Conservation (phyloP, 2,329 filamentous ascomycete genomes). For the Colletotrichum sp. region DNA sequence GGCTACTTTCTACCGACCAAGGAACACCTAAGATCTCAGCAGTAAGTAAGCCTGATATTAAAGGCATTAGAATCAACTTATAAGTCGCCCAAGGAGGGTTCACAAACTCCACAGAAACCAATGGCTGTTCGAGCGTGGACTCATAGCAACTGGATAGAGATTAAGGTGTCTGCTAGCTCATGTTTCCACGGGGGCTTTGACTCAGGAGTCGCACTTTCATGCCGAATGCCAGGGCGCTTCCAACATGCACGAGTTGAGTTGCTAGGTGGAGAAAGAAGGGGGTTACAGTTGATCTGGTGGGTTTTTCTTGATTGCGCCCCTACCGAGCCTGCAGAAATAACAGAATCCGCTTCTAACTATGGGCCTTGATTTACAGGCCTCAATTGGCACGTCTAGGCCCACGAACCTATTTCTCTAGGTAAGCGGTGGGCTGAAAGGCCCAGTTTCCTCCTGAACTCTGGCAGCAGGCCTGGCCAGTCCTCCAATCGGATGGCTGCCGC, state of each 20-base stretch:
- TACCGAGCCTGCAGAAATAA: no score
- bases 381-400: neutral
- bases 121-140: neutral
- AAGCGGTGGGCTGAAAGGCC: neutral
- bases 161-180: neutral
- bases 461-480: neutral
- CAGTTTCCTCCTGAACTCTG: neutral
- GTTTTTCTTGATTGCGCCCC: neutral
- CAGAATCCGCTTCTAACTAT: neutral
- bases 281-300: neutral
- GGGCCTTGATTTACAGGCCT: neutral
- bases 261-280: neutral
- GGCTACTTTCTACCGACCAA: neutral
- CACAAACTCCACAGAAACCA: neutral
- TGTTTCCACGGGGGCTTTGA: neutral
- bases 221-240: neutral
- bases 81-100: neutral
- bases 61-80: neutral
- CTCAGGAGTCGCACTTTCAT: neutral
- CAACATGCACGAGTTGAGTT: neutral
- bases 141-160: neutral
- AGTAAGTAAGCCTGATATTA: neutral
- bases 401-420: neutral
- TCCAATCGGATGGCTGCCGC: neutral
- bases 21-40: no score